Base-by-base conservation (phyloP, 805 yeast species). In the Saccharomyces paradoxus region DNA sequence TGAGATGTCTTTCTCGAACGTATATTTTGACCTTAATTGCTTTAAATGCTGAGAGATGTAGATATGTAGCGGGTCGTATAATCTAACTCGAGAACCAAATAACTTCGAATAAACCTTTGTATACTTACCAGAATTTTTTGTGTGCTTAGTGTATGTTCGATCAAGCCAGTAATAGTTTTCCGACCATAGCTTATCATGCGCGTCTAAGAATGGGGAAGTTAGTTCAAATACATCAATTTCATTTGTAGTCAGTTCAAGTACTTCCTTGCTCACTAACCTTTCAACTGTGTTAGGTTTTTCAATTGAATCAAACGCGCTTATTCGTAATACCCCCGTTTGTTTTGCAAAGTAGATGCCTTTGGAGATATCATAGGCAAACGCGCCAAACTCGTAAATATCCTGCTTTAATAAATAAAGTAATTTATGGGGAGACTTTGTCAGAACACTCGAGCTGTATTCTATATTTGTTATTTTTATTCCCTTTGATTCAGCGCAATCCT, bases 21-120 rank as follows among this genome's bases (percentile, higher is more conserved):
- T 82, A 65, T 79, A 94, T 46, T 79, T 77, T 12, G 71, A 63
- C 41, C 66, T 70, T 17, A 79, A 70, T 49, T 79, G 77, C 41
- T 73, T 73, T 57, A 90, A 72, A 60, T 87, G 84, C 24, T 79
- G 81, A n/a, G 82, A 78, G 4, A 94, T 90, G 64, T 79, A 88
- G 49, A 89, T 96, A 60, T 85, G 86, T 31, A 89, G 80, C 0
- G 98, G 99, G 69, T 94, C 98, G 66, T 82, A 87, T n/a, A 92
- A 78, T 50, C 74, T 72, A 1, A 91, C 92, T 3, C 80, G 67
- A 1, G 70, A 65, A 5, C 61, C 58, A 48, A 70, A 65, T 29
- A 70, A 53, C 24, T 56, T 65, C 53, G 59, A 58, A 56, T 59
- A 70, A 26, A 62, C 62, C 59, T 59, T 69, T 57, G 53, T 64